Evolutionary conservation across 257 asterid genomes (phyloP).

Genomic region (Nicotiana knightiana): DNA sequence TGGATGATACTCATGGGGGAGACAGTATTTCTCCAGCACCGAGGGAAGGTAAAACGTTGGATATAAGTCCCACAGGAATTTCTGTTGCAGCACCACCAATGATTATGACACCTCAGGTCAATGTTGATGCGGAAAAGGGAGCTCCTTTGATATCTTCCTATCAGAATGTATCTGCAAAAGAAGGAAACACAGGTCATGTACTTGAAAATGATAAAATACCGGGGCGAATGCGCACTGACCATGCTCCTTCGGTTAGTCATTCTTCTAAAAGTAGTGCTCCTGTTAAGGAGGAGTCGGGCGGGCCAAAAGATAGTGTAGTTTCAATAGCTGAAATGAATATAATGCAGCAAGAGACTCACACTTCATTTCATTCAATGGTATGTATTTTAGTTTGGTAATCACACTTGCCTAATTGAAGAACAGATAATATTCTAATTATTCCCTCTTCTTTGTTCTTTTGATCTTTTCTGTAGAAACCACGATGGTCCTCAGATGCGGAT

Average conservation of each 20-base stretch:
- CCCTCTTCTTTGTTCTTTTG: constrained; percentile 4
- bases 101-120: constrained; percentile 14
- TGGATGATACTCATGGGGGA: constrained; percentile 9
- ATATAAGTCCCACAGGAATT: constrained; percentile 8
- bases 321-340: constrained; percentile 62
- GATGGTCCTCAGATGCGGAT: constrained; percentile 61
- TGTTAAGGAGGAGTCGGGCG: constrained; percentile 13
- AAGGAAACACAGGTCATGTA: constrained; percentile 15
- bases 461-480: constrained; percentile 48
- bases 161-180: constrained; percentile 13
- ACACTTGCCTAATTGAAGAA: background rate
- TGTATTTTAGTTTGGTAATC: constrained; percentile 12
- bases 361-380: constrained; percentile 51
- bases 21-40: constrained; percentile 16
- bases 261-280: constrained; percentile 18
- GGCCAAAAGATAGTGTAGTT: constrained; percentile 25
- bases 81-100: constrained; percentile 19
- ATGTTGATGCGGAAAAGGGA: constrained; percentile 8
- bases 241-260: constrained; percentile 15
- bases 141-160: constrained; percentile 15
- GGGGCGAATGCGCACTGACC: constrained; percentile 1
- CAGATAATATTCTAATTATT: background rate
- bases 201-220: constrained; percentile 16
- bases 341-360: constrained; percentile 40
- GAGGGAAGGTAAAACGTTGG: constrained; percentile 7